Conservation (phyloP, 139 green algal species). For the Micractinium sp. region DNA sequence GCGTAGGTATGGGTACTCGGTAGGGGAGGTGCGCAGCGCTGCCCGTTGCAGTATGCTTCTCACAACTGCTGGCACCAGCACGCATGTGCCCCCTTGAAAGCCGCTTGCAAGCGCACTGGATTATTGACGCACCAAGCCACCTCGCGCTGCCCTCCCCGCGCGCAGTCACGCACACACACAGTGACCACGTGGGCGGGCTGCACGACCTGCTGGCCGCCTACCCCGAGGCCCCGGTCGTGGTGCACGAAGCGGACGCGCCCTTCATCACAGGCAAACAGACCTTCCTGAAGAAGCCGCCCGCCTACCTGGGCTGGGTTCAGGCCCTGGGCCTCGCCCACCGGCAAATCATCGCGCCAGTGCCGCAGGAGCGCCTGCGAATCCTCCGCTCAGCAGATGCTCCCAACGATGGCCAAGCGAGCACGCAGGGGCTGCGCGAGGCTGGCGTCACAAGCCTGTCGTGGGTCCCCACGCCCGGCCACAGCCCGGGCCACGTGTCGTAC, state of each 20-base stretch:
- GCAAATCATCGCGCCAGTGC: not conserved
- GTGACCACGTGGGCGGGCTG: not conserved
- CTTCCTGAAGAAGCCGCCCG: not conserved
- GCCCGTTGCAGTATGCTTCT: not conserved
- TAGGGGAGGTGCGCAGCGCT: not conserved
- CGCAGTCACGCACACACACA: constrained; percentile 4
- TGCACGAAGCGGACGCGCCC: not conserved
- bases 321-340: not conserved
- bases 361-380: not conserved
- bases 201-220: not conserved
- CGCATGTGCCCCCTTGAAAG: not conserved
- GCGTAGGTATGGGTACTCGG: too few species aligned
- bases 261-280: not conserved
- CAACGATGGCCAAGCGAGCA: not conserved
- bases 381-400: not conserved
- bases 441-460: not conserved
- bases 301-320: not conserved
- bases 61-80: not conserved
- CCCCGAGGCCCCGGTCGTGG: not conserved
- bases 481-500: not conserved
- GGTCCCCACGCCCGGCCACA: not conserved
- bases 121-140: not conserved
- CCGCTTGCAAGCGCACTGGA: not conserved
- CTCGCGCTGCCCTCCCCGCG: not conserved
- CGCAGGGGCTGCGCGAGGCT: not conserved